These are phyloP conservation scores for Leccinum incarnatum DNA, from an alignment of 768 basidiomycete genomes.

Conservation along the genomic window DNA sequence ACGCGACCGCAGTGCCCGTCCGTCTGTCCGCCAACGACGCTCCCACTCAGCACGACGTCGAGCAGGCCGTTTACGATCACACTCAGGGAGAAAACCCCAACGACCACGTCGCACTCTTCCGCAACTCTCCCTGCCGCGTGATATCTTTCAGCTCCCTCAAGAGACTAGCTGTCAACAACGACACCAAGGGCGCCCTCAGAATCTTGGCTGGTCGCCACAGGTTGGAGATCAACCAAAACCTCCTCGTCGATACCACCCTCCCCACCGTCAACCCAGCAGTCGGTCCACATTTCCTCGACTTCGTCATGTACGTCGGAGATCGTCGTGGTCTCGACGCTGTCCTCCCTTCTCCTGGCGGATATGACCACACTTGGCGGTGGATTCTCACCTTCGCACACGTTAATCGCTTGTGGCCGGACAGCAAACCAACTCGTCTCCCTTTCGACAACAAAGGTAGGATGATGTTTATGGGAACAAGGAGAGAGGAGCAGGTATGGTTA, in stretches of 20 bases:
- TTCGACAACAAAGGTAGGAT: background rate
- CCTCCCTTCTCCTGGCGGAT: rapidly evolving
- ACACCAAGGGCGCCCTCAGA: background rate
- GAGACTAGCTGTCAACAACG: background rate
- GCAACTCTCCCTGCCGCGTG: background rate
- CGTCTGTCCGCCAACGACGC: background rate
- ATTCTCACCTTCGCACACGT: rapidly evolving
- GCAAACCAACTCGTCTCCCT: background rate
- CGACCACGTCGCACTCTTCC: background rate
- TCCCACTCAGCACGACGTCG: background rate
- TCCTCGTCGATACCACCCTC: background rate
- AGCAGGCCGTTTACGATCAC: slow-evolving; percentile 3
- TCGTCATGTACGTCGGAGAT: slow-evolving; percentile 1
- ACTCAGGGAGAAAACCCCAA: rapidly evolving
- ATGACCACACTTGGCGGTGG: background rate
- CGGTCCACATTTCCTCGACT: background rate
- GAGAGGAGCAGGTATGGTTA: background rate
- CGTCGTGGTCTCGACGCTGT: background rate
- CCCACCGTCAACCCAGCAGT: background rate
- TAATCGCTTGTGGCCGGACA: background rate
- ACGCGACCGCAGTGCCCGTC: background rate
- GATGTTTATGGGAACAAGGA: background rate
- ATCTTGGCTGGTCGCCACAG: background rate
- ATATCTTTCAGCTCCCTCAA: background rate
- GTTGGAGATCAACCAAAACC: background rate